Percentiles rank a stretch among this genome's conserved stretches.
These are phyloP conservation scores for Helicostylum pulchrum DNA, from an alignment of 192 early-diverging fungal species.

Conservation along the genomic window DNA sequence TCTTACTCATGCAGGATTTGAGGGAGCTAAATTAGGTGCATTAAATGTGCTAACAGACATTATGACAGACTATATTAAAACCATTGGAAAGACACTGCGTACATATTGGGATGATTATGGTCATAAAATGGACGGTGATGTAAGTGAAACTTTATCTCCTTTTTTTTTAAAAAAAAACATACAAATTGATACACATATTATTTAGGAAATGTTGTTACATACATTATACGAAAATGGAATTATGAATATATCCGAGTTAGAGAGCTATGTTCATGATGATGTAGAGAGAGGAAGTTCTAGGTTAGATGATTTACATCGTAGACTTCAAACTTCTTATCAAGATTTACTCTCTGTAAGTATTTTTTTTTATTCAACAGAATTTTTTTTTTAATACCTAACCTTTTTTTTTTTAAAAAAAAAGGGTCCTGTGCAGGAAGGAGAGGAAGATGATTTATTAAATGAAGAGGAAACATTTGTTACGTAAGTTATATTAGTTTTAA, in stretches of 20 bases:
- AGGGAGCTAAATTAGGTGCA: conserved; percentile 64
- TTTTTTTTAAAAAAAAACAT: not conserved
- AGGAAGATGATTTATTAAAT: conserved; percentile 24
- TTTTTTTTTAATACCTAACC: not conserved
- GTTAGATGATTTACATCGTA: conserved; percentile 72
- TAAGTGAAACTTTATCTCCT: conserved; percentile 28
- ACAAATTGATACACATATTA: not conserved
- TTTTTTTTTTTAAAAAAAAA: not conserved
- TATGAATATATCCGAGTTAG: conserved; percentile 59
- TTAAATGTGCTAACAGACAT: conserved; percentile 76
- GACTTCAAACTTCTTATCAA: conserved; percentile 71
- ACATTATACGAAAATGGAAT: conserved; percentile 84
- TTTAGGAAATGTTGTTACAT: conserved; percentile 77
- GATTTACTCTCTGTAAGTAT: conserved; percentile 50
- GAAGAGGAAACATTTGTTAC: conserved; percentile 33
- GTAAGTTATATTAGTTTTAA: too few species aligned
- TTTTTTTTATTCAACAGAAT: not conserved
- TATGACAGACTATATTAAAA: conserved; percentile 74
- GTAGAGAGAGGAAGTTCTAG: conserved; percentile 68
- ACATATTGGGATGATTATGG: conserved; percentile 75
- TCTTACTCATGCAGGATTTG: conserved; percentile 87
- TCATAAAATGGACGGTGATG: conserved; percentile 70
- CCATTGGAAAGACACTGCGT: conserved; percentile 78
- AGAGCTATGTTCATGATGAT: conserved; percentile 79
- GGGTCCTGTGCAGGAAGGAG: conserved; percentile 14